Base-by-base conservation (phyloP, 2,329 filamentous ascomycete genomes). In the Onygenales sp. region DNA sequence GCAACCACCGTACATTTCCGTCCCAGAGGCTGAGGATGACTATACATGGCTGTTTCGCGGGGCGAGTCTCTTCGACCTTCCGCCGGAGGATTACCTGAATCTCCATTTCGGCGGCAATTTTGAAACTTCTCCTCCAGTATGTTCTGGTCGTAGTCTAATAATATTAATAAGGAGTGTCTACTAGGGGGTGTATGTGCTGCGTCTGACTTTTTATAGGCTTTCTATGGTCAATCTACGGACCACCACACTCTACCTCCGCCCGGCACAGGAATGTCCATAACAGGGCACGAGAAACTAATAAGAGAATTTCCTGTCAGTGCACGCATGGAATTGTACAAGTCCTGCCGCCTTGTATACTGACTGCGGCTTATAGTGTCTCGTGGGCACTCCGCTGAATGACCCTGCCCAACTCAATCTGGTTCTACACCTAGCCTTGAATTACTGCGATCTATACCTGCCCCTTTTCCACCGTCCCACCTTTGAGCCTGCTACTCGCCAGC, bases 391-490 rank as follows among this genome's bases (percentile, higher is more conserved):
- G 27, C 44, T 59, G 21, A 57, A 56, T 36, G 51, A 57, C 42
- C 42, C 44, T 4, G 17, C 52, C 5, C 55, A 56, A 52, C 42
- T 50, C 10, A 54, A 57, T 31, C 46, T 49, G 14, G 46, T 56
- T n/a, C 42, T 59, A 13, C 52, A 39, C 17, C 43, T 52, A 9
- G 57, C 56, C n/a, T 51, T 61, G 6, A 57, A 61, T 39, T 61
- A 61, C 44, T 58, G 58, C 47, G 56, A 61, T 39, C 42, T 59
- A 13, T 60, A 58, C 49, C 52, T 61, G 52, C 57, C 58, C 11
- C 45, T 60, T 13, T 61, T 61, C 44, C 59, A 61, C 32, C 58
- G 57, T 11, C 55, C 59, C 36, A 61, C 58, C 4, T 52, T 61
- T n/a, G 53, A 55, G 2, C 10, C 60, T 9, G 48, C 53, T 6